These are phyloP conservation scores for Paramecium biaurelia DNA, from an alignment of 73 alveolate genomes.

Conservation along the genomic window DNA sequence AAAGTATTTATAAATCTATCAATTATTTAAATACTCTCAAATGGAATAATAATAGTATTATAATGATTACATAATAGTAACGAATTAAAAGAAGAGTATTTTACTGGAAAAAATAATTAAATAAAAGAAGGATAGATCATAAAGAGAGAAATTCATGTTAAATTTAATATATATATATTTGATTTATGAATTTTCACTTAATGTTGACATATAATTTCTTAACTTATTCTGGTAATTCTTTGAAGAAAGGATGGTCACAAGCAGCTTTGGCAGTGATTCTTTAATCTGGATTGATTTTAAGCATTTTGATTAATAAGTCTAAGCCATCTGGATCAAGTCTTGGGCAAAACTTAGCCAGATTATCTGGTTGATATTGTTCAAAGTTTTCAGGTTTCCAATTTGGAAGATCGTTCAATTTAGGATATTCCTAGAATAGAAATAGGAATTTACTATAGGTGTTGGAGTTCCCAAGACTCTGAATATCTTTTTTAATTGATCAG, in stretches of 20 bases:
- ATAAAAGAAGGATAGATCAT: background rate
- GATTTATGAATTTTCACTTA: background rate
- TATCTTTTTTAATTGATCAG: conserved; percentile 75
- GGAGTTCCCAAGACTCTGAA: conserved; percentile 89
- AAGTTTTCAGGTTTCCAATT: conserved; percentile 58
- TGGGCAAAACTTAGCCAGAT: conserved; percentile 75
- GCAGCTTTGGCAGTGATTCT: conserved; percentile 67
- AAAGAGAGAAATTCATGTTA: background rate
- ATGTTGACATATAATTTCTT: conserved; percentile 51
- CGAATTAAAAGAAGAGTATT: too few relatives aligned
- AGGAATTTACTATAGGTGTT: conserved; percentile 79
- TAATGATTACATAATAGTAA: too few relatives aligned
- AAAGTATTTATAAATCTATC: too few relatives aligned
- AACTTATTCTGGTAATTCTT: conserved; percentile 60
- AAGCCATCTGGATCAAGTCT: conserved; percentile 85
- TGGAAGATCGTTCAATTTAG: conserved; percentile 26
- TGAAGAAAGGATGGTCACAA: conserved; percentile 56
- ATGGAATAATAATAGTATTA: too few relatives aligned
- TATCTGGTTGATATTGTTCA: conserved; percentile 73
- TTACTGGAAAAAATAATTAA: too few relatives aligned
- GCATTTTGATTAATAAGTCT: conserved; percentile 73
- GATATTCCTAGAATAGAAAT: conserved; percentile 38
- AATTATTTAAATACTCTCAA: too few relatives aligned
- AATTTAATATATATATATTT: background rate
- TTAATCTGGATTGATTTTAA: conserved; percentile 51